These are phyloP conservation scores for Cephaloascus albidus DNA, from an alignment of 805 yeast species.

Conservation along the genomic window DNA sequence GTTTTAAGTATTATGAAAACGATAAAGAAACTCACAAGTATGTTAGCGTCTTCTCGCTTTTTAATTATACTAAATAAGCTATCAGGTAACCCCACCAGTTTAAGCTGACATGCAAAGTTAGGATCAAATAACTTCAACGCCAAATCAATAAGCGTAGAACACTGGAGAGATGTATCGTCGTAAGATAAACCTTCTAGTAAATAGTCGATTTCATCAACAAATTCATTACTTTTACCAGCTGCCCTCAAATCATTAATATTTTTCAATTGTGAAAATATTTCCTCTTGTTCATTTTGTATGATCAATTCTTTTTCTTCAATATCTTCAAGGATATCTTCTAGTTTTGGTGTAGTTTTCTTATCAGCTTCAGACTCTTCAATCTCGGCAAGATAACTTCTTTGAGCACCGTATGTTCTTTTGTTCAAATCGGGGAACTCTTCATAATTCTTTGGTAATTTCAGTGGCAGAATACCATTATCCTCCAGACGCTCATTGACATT, in stretches of 20 bases:
- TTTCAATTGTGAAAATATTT: conserved; percentile 6
- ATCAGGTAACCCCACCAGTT: conserved; percentile 6
- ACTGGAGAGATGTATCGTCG: conserved; percentile 5
- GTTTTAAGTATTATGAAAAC: background rate
- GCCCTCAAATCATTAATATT: conserved; percentile 17
- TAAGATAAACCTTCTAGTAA: conserved; percentile 6
- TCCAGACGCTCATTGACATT: conserved; percentile 3
- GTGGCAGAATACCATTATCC: conserved; percentile 2
- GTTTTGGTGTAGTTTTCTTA: conserved; percentile 4
- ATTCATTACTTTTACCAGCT: conserved; percentile 17
- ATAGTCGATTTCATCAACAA: conserved; percentile 6
- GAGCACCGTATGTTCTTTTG: conserved; percentile 16
- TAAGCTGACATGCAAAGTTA: conserved; percentile 8
- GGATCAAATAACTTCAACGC: conserved; percentile 11
- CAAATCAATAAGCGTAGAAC: conserved; percentile 14
- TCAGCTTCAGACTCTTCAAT: conserved; percentile 5
- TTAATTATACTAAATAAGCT: background rate
- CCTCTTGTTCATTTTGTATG: conserved; percentile 4
- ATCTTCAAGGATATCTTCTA: conserved; percentile 6
- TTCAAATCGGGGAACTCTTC: background rate
- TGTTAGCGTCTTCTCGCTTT: background rate
- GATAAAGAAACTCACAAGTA: background rate
- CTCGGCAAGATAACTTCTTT: conserved; percentile 13
- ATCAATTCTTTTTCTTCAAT: conserved; percentile 6
- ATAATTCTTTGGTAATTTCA: background rate